Conservation (phyloP, 2,329 filamentous ascomycete species). For the Catunica adiposa region DNA sequence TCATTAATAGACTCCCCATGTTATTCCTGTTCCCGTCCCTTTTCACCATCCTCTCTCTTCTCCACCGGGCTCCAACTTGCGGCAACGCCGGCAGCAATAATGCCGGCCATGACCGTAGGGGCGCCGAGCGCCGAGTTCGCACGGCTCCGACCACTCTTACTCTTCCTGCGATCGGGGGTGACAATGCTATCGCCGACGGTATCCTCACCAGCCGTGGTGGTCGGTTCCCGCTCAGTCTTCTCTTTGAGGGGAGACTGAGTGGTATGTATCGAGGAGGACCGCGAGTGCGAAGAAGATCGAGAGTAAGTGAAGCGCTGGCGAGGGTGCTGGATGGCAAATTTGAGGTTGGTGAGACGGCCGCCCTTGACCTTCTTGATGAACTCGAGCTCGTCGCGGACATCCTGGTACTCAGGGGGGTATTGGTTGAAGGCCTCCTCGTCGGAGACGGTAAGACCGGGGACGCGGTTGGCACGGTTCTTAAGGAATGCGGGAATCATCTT, state of each 20-base stretch:
- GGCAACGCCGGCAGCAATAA: constrained; percentile 60
- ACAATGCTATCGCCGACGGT: constrained; percentile 25
- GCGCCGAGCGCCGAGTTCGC: constrained; percentile 58
- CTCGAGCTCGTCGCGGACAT: constrained; percentile 64
- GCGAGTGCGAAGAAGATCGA: constrained; percentile 45
- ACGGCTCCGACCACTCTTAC: constrained; percentile 45
- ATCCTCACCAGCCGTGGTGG: constrained; percentile 34
- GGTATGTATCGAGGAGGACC: constrained; percentile 31
- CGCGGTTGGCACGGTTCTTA: constrained; percentile 29
- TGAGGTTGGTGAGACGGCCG: constrained; percentile 64
- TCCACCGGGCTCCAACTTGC: constrained; percentile 62
- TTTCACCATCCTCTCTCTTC: constrained; percentile 22
- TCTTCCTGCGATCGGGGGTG: constrained; percentile 17
- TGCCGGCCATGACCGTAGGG: constrained; percentile 67
- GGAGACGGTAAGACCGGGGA: constrained; percentile 42
- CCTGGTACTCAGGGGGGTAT: constrained; percentile 56
- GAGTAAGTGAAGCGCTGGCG: constrained; percentile 33
- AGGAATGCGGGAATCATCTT: constrained; percentile 37
- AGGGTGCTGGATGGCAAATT: constrained; percentile 61
- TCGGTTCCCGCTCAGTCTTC: constrained; percentile 22
- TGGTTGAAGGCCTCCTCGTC: constrained; percentile 48
- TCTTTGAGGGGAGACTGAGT: neutral
- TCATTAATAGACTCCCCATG: too few relatives aligned
- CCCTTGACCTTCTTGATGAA: constrained; percentile 70
- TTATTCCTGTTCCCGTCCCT: neutral